A percentile compares a stretch with the other conserved stretches of the same genome.
Conservation (phyloP, 306 rosid species). For the Malus sylvestris region DNA sequence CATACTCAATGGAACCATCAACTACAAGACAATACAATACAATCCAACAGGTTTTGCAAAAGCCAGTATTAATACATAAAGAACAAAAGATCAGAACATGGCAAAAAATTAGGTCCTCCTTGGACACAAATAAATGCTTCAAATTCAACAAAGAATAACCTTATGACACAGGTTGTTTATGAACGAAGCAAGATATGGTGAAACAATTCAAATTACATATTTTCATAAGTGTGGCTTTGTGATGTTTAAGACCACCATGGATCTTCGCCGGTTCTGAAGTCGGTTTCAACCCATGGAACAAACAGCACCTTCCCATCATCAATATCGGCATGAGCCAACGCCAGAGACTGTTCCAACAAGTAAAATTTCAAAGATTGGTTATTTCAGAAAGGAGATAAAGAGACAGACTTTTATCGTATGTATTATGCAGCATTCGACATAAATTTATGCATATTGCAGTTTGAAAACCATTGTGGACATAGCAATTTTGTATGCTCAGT, state of each 20-base stretch:
- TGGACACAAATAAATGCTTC: not conserved
- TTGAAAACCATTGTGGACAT: no score
- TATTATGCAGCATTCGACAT: not conserved
- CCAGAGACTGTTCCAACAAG: slow-evolving; percentile 57
- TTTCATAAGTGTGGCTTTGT: not conserved
- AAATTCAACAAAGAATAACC: slow-evolving; percentile 1
- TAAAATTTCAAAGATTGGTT: not conserved
- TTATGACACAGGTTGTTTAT: slow-evolving; percentile 10
- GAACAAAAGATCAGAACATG: not conserved
- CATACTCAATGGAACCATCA: not conserved
- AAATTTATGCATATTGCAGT: not conserved
- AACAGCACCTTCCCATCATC: slow-evolving; percentile 76
- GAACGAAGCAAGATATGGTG: not conserved
- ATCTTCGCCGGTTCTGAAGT: slow-evolving; percentile 78
- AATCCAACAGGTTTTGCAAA: not conserved
- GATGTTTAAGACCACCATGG: slow-evolving; percentile 80
- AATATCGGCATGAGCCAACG: slow-evolving; percentile 66
- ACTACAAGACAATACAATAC: not conserved
- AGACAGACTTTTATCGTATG: not conserved
- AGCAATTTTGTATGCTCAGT: no score
- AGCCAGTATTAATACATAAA: not conserved
- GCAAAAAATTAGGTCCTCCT: slow-evolving; percentile 7
- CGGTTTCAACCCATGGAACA: slow-evolving; percentile 94
- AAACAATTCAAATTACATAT: not conserved
- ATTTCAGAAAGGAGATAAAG: slow-evolving; percentile 11